phyloP scores from a whole-genome alignment of 805 yeast genomes.

The Yarrowia deformans region DNA sequence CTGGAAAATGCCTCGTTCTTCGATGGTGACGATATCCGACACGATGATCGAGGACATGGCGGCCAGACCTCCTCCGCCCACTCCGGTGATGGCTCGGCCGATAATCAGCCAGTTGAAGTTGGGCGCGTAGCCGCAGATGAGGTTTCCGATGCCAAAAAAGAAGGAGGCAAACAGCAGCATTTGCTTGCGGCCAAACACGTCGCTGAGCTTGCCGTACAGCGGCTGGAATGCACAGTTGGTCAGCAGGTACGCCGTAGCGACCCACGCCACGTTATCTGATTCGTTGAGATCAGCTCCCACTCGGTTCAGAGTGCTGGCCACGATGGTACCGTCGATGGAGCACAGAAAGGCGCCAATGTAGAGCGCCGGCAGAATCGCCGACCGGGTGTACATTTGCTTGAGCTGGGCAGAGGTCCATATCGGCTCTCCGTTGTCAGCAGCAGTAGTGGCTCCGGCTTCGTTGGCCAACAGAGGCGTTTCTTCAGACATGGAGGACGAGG shows the following conservation, averaged over 20 bases:
- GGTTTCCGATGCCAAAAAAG: constrained; percentile 59
- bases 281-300: constrained; percentile 59
- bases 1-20: constrained; percentile 81
- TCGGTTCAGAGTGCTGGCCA: constrained; percentile 58
- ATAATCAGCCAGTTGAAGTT: constrained; percentile 66
- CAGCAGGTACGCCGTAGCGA: constrained; percentile 67
- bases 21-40: constrained; percentile 76
- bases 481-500: constrained; percentile 13
- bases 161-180: constrained; percentile 55
- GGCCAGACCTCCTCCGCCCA: constrained; percentile 89
- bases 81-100: constrained; percentile 81
- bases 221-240: constrained; percentile 76
- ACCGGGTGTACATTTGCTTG: constrained; percentile 21
- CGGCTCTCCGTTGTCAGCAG: not conserved
- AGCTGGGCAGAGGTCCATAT: constrained; percentile 18
- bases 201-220: constrained; percentile 69
- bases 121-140: constrained; percentile 61
- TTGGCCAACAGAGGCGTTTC: constrained; percentile 21
- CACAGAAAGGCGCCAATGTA: constrained; percentile 50
- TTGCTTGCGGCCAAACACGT: constrained; percentile 53
- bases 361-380: constrained; percentile 28
- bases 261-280: constrained; percentile 63
- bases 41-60: constrained; percentile 78
- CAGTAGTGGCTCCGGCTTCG: not conserved
- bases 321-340: constrained; percentile 59